Percentiles rank a stretch among this genome's conserved stretches.
These are phyloP conservation scores for Coemansia sp. DNA, from an alignment of 192 early-diverging fungal species.

Conservation along the genomic window DNA sequence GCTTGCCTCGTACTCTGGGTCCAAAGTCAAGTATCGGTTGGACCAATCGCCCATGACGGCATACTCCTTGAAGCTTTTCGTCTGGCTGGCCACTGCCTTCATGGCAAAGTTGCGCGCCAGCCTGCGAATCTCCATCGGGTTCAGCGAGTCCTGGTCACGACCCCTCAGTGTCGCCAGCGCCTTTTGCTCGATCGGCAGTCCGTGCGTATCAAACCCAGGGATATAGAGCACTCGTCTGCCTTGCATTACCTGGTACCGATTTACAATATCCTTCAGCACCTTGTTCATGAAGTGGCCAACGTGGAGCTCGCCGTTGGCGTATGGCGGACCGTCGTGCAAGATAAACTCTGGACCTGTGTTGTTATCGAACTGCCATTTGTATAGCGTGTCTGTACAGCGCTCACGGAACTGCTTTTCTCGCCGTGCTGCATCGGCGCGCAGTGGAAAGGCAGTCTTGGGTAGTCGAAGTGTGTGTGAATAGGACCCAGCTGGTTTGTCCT, in stretches of 20 bases:
- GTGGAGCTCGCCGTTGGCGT: slow-evolving; percentile 78
- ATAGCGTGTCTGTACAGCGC: slow-evolving; percentile 66
- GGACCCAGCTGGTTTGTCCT: slow-evolving; percentile 17
- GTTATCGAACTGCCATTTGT: slow-evolving; percentile 75
- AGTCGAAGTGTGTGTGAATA: slow-evolving; percentile 65
- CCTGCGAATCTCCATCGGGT: slow-evolving; percentile 42
- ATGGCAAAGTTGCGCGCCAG: slow-evolving; percentile 65
- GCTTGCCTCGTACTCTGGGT: slow-evolving; percentile 72
- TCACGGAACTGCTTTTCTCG: slow-evolving; percentile 64
- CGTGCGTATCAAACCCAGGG: slow-evolving; percentile 84
- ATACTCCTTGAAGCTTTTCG: slow-evolving; percentile 62
- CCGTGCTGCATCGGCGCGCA: slow-evolving; percentile 64
- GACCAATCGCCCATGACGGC: slow-evolving; percentile 80
- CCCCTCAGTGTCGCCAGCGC: slow-evolving; percentile 65
- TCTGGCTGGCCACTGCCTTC: slow-evolving; percentile 63
- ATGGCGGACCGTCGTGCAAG: slow-evolving; percentile 82
- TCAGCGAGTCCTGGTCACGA: slow-evolving; percentile 29
- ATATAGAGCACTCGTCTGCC: slow-evolving; percentile 74
- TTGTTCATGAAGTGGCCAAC: slow-evolving; percentile 82
- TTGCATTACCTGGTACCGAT: slow-evolving; percentile 71
- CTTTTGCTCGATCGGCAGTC: slow-evolving; percentile 81
- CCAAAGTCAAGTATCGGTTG: slow-evolving; percentile 68
- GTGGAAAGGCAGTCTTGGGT: slow-evolving; percentile 72
- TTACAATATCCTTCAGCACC: slow-evolving; percentile 79
- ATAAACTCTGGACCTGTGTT: slow-evolving; percentile 71